These are phyloP conservation scores for Stachybotrys chlorohalonatus DNA, from an alignment of 2,329 filamentous ascomycete genomes.

Conservation along the genomic window DNA sequence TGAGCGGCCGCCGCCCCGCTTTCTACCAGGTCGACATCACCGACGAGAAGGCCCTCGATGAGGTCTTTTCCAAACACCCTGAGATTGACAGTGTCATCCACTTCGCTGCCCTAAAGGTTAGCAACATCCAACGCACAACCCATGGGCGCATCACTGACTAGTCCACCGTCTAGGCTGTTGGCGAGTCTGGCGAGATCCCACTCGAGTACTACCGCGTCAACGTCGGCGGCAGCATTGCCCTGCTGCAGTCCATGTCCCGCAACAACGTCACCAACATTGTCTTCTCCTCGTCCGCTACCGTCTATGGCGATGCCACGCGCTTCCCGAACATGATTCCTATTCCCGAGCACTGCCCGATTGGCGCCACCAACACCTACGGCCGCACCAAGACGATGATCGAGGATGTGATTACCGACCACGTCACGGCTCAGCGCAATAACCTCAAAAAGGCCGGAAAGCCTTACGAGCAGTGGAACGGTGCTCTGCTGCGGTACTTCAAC, in stretches of 20 bases:
- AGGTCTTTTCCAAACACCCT: conserved; percentile 80
- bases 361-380: conserved; percentile 95
- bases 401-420: conserved; percentile 80
- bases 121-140: conserved; percentile 8
- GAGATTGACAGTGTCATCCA: conserved; percentile 98
- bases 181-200: conserved; percentile 87
- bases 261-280: conserved; percentile 95
- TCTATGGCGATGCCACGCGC: conserved; percentile 95
- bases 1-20: conserved; percentile 75
- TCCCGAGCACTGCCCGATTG: conserved; percentile 90
- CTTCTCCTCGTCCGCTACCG: conserved; percentile 95
- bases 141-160: conserved; percentile 1
- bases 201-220: conserved; percentile 98
- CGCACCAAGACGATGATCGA: conserved; percentile 94
- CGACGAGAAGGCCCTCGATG: conserved; percentile 72
- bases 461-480: conserved; percentile 81
- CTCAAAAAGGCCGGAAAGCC: conserved; percentile 70
- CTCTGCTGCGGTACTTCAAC: conserved; percentile 95
- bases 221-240: conserved; percentile 81
- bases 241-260: conserved; percentile 78
- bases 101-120: conserved; percentile 92
- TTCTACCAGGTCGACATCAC: conserved; percentile 88
- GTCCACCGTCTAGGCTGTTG: conserved; percentile 60
- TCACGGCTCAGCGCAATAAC: conserved; percentile 79
- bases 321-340: conserved; percentile 99